These are phyloP conservation scores for Zostera marina DNA, from an alignment of 116 monocot species.

Conservation along the genomic window DNA sequence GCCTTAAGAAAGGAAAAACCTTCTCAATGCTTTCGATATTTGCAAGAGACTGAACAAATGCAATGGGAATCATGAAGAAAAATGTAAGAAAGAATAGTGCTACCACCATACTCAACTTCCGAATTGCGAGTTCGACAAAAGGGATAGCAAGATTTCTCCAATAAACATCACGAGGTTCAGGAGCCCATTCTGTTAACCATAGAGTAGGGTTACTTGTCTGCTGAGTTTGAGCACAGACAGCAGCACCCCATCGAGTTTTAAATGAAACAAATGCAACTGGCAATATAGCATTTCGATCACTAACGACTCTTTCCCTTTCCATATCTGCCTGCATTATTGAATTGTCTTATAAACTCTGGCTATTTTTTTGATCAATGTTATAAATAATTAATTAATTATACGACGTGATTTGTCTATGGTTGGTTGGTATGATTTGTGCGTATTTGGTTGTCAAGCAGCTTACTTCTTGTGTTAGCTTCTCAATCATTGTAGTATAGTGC, in stretches of 20 bases:
- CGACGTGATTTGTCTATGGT: not conserved
- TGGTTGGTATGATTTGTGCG: too few relatives aligned
- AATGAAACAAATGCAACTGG: constrained; percentile 95
- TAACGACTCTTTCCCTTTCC: constrained; percentile 55
- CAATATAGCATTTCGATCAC: constrained; percentile 56
- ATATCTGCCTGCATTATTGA: constrained; percentile 35
- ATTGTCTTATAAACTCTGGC: not conserved
- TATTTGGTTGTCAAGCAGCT: constrained; percentile 7
- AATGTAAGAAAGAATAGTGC: constrained; percentile 72
- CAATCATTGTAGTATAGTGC: constrained; percentile 36
- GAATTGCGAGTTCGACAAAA: constrained; percentile 55
- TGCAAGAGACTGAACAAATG: constrained; percentile 88
- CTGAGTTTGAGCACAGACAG: constrained; percentile 98
- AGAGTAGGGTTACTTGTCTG: constrained; percentile 87
- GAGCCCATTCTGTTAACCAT: constrained; percentile 98
- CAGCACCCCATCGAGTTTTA: constrained; percentile 73
- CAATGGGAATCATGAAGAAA: constrained; percentile 92
- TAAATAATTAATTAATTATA: too few relatives aligned
- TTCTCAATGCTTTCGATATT: constrained; percentile 78
- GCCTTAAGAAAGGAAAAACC: constrained; percentile 51
- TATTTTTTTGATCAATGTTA: too few relatives aligned
- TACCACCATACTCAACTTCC: constrained; percentile 67
- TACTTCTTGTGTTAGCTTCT: constrained; percentile 40
- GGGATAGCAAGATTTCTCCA: constrained; percentile 92
- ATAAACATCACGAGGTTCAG: constrained; percentile 94